phyloP scores from a whole-genome alignment of 2,329 filamentous ascomycete genomes.

The Beauveria sp. region DNA sequence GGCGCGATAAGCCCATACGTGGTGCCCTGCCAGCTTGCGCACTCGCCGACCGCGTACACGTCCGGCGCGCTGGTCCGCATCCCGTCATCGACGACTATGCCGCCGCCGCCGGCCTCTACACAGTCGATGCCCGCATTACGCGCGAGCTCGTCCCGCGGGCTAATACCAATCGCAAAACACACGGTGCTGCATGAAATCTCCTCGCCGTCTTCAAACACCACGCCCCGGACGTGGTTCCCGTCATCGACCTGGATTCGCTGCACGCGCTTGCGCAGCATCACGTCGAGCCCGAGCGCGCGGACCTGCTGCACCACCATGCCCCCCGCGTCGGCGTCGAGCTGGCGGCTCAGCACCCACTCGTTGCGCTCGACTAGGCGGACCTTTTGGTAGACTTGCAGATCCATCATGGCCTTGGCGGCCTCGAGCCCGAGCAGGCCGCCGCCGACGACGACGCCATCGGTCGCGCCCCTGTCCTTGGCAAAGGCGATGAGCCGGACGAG shows the following conservation, averaged over 20 bases:
- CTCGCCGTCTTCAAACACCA: constrained; percentile 76
- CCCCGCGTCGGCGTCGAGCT: constrained; percentile 74
- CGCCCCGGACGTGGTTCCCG: constrained; percentile 60
- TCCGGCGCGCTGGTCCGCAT: constrained; percentile 63
- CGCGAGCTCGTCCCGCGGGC: constrained; percentile 71
- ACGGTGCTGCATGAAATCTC: constrained; percentile 70
- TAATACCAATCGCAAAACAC: constrained; percentile 84
- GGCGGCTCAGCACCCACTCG: constrained; percentile 72
- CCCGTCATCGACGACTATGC: constrained; percentile 61
- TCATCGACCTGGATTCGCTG: constrained; percentile 62
- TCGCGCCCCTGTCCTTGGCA: constrained; percentile 57
- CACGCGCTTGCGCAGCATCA: constrained; percentile 70
- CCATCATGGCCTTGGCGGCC: constrained; percentile 87
- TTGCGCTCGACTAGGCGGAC: constrained; percentile 79
- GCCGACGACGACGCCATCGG: constrained; percentile 69
- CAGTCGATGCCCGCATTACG: constrained; percentile 62
- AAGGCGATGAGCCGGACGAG: constrained; percentile 56
- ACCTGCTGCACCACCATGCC: constrained; percentile 78
- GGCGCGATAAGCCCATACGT: constrained; percentile 86
- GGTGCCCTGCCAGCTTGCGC: constrained; percentile 80
- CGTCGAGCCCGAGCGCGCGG: constrained; percentile 66
- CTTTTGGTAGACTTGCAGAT: constrained; percentile 64
- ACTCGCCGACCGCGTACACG: constrained; percentile 86
- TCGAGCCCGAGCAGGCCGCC: constrained; percentile 81
- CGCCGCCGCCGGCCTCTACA: constrained; percentile 58